Evolutionary conservation across 2,329 filamentous ascomycete species (phyloP).

Genomic region (Raffaelea ambrosiae): DNA sequence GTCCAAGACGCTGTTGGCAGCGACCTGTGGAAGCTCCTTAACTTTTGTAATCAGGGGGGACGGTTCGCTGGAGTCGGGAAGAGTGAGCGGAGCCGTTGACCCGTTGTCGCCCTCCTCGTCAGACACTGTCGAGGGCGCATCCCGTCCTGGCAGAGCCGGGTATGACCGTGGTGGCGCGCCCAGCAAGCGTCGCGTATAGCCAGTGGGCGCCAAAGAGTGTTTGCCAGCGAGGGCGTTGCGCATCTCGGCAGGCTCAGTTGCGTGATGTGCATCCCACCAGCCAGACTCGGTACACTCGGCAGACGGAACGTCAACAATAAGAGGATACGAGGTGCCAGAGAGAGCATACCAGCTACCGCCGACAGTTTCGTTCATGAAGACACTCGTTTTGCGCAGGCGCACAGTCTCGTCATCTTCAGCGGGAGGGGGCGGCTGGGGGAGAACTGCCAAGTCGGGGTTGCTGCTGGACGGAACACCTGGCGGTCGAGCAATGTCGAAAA

Average conservation of each 20-base stretch:
- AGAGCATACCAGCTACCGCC: conserved; percentile 90
- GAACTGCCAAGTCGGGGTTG: conserved; percentile 69
- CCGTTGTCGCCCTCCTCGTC: neutral
- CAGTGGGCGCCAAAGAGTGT: conserved; percentile 42
- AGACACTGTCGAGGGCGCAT: neutral
- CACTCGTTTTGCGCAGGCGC: conserved; percentile 50
- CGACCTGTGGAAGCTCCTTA: conserved; percentile 40
- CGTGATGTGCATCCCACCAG: conserved; percentile 14
- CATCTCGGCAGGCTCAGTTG: conserved; percentile 34
- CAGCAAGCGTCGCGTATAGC: neutral
- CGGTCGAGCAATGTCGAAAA: conserved; percentile 80
- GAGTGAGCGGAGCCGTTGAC: conserved; percentile 3
- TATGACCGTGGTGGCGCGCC: neutral
- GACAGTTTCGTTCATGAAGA: conserved; percentile 82
- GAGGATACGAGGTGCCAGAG: conserved; percentile 77
- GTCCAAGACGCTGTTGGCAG: conserved; percentile 41
- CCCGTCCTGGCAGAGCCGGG: conserved; percentile 7
- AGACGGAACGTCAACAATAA: conserved; percentile 45
- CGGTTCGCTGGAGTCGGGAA: conserved; percentile 21
- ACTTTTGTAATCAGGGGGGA: conserved; percentile 39
- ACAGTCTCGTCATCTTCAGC: conserved; percentile 38
- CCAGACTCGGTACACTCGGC: conserved; percentile 13
- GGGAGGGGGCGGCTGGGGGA: conserved; percentile 74
- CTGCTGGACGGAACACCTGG: conserved; percentile 51
- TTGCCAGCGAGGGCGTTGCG: conserved; percentile 61